Base-by-base conservation (phyloP, 2,329 filamentous ascomycete species). In the Calonectria honghensis region DNA sequence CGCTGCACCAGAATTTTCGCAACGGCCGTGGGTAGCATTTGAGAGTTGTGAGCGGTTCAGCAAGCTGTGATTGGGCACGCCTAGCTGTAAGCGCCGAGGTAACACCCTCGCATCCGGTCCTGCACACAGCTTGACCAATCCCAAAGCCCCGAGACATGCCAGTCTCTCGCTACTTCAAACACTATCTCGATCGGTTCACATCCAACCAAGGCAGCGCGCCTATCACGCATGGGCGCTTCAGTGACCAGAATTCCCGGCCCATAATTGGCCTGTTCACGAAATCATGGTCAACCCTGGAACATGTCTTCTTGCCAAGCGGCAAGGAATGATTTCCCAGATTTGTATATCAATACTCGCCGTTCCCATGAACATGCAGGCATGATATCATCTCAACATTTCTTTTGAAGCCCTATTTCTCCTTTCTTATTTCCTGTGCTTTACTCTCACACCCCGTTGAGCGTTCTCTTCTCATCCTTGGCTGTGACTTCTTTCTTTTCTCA, bases 141-240 rank as follows among this genome's bases (percentile, higher is more conserved):
- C 63, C 65, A 57, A 37, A 18, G 66, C 41, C 66, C 64, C 13
- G 48, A 71, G 41, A 51, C 45, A 68, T 73, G 75, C 37, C 61
- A 72, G 75, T 76, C 73, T 80, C 68, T 72, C 73, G 54, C 37
- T 57, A 39, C 45, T 37, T 20, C 24, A 66, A 70, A 70, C 67
- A 64, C 64, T 67, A 74, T 73, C 76, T 75, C 66, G 74, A 72
- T 69, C 69, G 59, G 73, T 69, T 72, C 65, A 66, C 74, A 68
- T 67, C 59, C 63, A 50, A 51, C 29, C 29, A 61, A 65, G 51
- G 50, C 67, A 70, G 64, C 77, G 81, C 81, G 81, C 76, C 75
- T 81, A 79, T 76, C 68, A 71, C 78, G 77, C 77, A 79, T 80
- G 73, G 75, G 77, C 79, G 80, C 78, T 78, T 79, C 72, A 52